Evolutionary conservation across 2,329 filamentous ascomycete species (phyloP).

Genomic region (Cephalotrichum gorgonifer): DNA sequence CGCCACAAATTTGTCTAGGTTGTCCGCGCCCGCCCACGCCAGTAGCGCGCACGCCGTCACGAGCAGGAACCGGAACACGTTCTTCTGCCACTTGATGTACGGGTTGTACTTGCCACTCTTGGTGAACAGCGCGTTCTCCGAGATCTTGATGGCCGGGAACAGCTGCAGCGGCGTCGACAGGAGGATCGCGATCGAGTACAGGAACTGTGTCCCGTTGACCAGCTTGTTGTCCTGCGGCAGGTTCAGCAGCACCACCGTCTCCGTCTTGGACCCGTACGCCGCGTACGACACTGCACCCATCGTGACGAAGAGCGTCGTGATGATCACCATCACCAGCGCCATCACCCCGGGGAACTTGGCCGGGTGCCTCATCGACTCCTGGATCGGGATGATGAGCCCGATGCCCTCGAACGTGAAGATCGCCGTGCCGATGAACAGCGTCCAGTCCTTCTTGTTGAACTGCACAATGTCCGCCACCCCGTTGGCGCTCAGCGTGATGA

Average conservation of each 20-base stretch:
- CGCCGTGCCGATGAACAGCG: conserved; percentile 93
- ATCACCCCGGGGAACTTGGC: conserved; percentile 85
- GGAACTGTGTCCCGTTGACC: conserved; percentile 90
- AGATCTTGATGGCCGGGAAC: conserved; percentile 95
- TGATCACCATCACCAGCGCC: conserved; percentile 85
- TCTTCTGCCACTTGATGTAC: conserved; percentile 99
- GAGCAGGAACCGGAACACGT: conserved; percentile 86
- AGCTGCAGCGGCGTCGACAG: conserved; percentile 92
- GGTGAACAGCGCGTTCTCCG: conserved; percentile 88
- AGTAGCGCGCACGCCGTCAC: conserved; percentile 78
- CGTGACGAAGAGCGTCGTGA: conserved; percentile 79
- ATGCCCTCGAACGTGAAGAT: conserved; percentile 99
- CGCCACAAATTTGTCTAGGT: conserved; percentile 95
- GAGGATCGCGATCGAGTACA: conserved; percentile 96
- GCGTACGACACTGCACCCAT: conserved; percentile 94
- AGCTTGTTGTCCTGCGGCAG: conserved; percentile 90
- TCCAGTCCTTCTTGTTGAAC: conserved; percentile 91
- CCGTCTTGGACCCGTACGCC: conserved; percentile 87
- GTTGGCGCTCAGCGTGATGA: conserved; percentile 66
- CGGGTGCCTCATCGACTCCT: conserved; percentile 90
- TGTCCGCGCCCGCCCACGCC: conserved; percentile 84
- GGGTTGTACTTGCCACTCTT: conserved; percentile 95
- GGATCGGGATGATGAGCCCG: conserved; percentile 93
- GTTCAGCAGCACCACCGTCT: conserved; percentile 94
- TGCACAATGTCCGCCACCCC: conserved; percentile 77